A percentile compares a stretch with the other conserved stretches of the same genome.
These are phyloP conservation scores for Discostella stelligeroides DNA, from an alignment of 108 stramenopile genomes.

Conservation along the genomic window DNA sequence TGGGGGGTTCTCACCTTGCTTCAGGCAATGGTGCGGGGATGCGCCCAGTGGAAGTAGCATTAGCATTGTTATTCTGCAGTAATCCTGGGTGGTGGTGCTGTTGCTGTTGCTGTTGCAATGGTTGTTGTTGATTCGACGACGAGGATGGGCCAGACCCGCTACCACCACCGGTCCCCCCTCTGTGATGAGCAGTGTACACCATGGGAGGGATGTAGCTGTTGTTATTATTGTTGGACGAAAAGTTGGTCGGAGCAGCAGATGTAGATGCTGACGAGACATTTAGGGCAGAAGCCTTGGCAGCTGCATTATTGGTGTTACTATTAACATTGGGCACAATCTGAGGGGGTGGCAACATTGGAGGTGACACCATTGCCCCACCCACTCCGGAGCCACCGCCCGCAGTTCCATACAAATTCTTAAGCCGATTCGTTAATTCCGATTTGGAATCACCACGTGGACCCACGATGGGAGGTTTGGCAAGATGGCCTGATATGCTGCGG, in stretches of 20 bases:
- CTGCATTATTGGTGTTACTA: too few relatives aligned
- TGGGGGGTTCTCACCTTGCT: conserved; percentile 8
- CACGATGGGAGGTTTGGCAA: too few relatives aligned
- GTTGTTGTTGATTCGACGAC: conserved; percentile 10
- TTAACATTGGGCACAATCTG: too few relatives aligned
- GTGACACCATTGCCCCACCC: too few relatives aligned
- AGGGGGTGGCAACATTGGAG: too few relatives aligned
- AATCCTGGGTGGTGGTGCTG: conserved; percentile 11
- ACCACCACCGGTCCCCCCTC: not conserved
- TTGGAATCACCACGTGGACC: conserved; percentile 21
- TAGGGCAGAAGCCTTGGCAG: not conserved
- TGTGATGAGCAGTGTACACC: conserved; percentile 19
- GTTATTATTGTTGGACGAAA: conserved; percentile 9
- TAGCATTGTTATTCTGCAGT: not conserved
- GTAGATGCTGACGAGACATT: conserved; percentile 12
- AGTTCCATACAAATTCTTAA: conserved; percentile 40
- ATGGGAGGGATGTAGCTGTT: conserved; percentile 25
- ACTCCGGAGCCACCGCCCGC: not conserved
- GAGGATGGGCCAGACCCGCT: not conserved
- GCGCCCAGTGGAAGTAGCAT: conserved; percentile 4
- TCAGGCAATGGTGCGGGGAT: conserved; percentile 37
- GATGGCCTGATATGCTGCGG: too few relatives aligned
- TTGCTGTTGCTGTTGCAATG: conserved; percentile 10
- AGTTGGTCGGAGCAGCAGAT: too few relatives aligned
- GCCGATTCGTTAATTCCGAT: conserved; percentile 44